Conservation (phyloP, 495 filamentous ascomycete species). For the Bombardia bombarda region DNA sequence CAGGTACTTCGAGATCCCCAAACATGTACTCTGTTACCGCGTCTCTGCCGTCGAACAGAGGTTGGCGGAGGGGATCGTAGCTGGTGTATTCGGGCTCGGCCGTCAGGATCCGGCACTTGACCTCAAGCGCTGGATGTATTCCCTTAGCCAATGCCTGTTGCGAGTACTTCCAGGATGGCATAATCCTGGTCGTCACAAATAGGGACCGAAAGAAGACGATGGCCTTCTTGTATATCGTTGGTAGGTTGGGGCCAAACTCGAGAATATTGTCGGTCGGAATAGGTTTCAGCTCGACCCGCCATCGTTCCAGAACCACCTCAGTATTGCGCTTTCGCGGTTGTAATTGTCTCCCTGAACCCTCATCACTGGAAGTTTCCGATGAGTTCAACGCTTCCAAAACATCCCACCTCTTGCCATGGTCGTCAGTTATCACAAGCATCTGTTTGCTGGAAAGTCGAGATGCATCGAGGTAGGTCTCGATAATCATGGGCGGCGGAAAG, state of each 20-base stretch:
- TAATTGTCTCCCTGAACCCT: slow-evolving; percentile 30
- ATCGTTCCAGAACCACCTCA: slow-evolving; percentile 82
- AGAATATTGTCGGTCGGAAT: slow-evolving; percentile 38
- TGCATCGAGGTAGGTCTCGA: slow-evolving; percentile 85
- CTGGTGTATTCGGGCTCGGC: slow-evolving; percentile 44
- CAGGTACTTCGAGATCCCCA: slow-evolving; percentile 73
- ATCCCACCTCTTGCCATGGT: slow-evolving; percentile 86
- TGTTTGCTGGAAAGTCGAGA: slow-evolving; percentile 75
- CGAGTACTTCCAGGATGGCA: slow-evolving; percentile 84
- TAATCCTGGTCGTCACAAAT: slow-evolving; percentile 72
- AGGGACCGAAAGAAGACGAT: slow-evolving; percentile 91
- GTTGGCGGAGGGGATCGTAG: slow-evolving; percentile 60
- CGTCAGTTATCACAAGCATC: slow-evolving; percentile 78
- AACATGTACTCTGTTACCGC: slow-evolving; percentile 72
- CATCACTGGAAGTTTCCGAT: slow-evolving; percentile 49
- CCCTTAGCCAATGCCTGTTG: slow-evolving; percentile 60
- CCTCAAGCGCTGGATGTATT: slow-evolving; percentile 54
- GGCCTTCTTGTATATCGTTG: slow-evolving; percentile 90
- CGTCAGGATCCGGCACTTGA: slow-evolving; percentile 69
- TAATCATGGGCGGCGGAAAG: slow-evolving; percentile 75
- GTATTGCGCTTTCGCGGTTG: slow-evolving; percentile 34
- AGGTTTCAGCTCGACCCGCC: slow-evolving; percentile 70
- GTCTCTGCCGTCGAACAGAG: slow-evolving; percentile 60
- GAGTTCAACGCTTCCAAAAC: slow-evolving; percentile 72
- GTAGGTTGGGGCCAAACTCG: slow-evolving; percentile 63